Evolutionary conservation across 257 asterid genomes (phyloP).

Genomic region (Salvia rosmarinus): DNA sequence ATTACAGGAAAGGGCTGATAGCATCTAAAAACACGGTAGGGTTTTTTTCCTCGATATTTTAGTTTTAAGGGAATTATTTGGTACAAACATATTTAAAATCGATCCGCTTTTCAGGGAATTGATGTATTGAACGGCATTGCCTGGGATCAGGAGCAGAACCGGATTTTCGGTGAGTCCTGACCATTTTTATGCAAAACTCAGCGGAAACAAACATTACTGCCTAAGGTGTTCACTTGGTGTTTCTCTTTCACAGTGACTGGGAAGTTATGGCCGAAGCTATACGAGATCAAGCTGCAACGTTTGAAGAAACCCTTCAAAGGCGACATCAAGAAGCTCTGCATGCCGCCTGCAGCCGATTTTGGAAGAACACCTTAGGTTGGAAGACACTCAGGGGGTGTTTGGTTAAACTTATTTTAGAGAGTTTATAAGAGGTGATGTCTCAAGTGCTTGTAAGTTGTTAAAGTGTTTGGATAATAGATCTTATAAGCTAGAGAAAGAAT

Average conservation of each 20-base stretch:
- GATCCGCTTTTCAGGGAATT: conserved; percentile 53
- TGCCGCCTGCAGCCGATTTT: conserved; percentile 43
- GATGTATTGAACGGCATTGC: conserved; percentile 96
- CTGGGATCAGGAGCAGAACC: conserved; percentile 68
- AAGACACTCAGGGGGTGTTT: too few relatives aligned
- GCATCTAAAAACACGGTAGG: conserved; percentile 61
- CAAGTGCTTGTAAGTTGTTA: too few relatives aligned
- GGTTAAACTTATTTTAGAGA: too few relatives aligned
- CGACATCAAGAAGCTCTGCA: conserved; percentile 53
- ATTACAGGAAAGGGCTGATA: conserved; percentile 54
- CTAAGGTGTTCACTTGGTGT: background rate
- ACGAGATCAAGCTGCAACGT: conserved; percentile 57
- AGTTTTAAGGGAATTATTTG: background rate
- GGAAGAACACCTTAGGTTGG: background rate
- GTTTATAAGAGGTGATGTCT: too few relatives aligned
- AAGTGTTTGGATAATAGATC: too few relatives aligned
- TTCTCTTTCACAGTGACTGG: conserved; percentile 59
- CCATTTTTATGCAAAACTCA: background rate
- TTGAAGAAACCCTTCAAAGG: conserved; percentile 44
- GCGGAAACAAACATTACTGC: background rate
- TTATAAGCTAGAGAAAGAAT: too few relatives aligned
- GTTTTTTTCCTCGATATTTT: background rate
- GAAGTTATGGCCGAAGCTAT: conserved; percentile 75
- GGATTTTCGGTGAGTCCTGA: conserved; percentile 64
- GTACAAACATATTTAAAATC: background rate